Base-by-base conservation (phyloP, 2,329 filamentous ascomycete genomes). In the Alternaria sp. region DNA sequence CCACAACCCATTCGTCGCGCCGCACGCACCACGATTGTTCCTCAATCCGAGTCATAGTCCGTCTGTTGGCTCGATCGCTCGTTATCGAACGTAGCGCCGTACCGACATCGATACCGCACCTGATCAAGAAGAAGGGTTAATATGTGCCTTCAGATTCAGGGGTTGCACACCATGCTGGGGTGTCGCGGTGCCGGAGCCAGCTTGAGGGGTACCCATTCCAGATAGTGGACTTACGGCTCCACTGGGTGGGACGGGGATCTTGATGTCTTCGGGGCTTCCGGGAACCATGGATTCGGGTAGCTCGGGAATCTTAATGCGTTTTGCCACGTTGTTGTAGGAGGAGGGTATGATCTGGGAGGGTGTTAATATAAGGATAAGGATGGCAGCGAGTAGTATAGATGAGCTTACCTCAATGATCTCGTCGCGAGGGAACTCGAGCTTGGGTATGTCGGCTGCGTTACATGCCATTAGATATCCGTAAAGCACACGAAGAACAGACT, bases 381-480 rank as follows among this genome's bases (percentile, higher is more conserved):
- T 26, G 19, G 17, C 8, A 12, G 15, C 5, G 6, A 21, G 10
- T 11, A 7, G 2, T 3, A 13, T 6, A 19, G 10, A 17, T 23
- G 5, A 1, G 6, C 81, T 71, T 77, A 88, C 89, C 85, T 99
- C 96, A 70, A 99, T 97, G 76, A 99, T 98, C 79, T 99, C 93
- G 77, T 99, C 91, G 46, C 96, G 91, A 5, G 96, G 96, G 75
- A 99, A 99, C 69, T 93, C 92, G 65, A 99, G 88, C 71, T 90
- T 91, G 5, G 96, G 96, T 66, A 99, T 99, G 75, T 97, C 93
- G 80, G 91, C 91, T 9, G 96, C 94, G 77, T 95, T 96, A 82
- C 96, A 98, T 72, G 97, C 96, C 96, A 99, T 99, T 43, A 99
- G 86, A 80, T 99, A 99, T 23, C 94, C 94, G 77, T 99, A 99